Evolutionary conservation across 805 yeast genomes (phyloP).

Genomic region (Naumovozyma dairenensis): DNA sequence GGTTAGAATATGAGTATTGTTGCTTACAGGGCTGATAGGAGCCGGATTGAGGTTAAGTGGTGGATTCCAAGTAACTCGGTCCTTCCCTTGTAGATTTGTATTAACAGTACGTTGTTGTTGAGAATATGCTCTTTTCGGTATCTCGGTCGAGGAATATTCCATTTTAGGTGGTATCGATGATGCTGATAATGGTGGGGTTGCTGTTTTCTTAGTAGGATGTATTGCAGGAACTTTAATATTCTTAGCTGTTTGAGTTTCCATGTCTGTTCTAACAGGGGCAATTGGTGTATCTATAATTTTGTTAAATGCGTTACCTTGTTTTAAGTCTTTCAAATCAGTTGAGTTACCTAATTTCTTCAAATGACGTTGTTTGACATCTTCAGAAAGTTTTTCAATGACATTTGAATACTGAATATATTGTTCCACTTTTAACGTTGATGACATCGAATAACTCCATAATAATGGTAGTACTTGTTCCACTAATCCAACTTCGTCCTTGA

Average conservation of each 20-base stretch:
- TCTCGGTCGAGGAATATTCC: too few relatives aligned
- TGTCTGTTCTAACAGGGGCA: slow-evolving; percentile 11
- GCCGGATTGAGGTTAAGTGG: too few relatives aligned
- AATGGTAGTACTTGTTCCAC: slow-evolving; percentile 48
- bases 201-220: slow-evolving; percentile 15
- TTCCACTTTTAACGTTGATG: slow-evolving; percentile 32
- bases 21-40: too few relatives aligned
- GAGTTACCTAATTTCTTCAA: slow-evolving; percentile 26
- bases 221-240: slow-evolving; percentile 19
- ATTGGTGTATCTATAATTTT: slow-evolving; percentile 18
- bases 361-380: slow-evolving; percentile 37
- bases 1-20: too few relatives aligned
- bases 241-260: slow-evolving; percentile 18
- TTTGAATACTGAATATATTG: slow-evolving; percentile 35
- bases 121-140: too few relatives aligned
- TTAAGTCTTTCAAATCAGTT: slow-evolving; percentile 10
- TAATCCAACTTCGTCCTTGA: slow-evolving; percentile 39
- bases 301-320: slow-evolving; percentile 19
- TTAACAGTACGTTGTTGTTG: too few relatives aligned
- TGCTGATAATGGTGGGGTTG: neutral
- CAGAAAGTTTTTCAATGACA: slow-evolving; percentile 34
- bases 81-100: too few relatives aligned
- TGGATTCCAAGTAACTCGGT: too few relatives aligned
- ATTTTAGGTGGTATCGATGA: neutral
- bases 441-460: slow-evolving; percentile 40